Conservation (phyloP, 192 early-diverging fungal species). For the Geranomyces variabilis region DNA sequence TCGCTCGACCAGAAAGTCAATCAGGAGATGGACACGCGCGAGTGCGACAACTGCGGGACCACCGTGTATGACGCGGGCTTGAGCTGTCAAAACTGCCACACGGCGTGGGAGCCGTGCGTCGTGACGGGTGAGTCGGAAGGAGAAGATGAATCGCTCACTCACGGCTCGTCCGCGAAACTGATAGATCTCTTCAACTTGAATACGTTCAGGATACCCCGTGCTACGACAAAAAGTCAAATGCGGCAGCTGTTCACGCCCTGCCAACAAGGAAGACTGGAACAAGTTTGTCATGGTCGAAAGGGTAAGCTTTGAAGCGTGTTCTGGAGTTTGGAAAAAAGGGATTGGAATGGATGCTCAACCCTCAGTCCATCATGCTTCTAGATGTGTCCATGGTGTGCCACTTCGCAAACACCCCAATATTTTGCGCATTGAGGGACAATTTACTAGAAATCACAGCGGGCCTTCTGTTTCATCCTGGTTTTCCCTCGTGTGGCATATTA, state of each 20-base stretch:
- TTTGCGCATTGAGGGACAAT: slow-evolving; percentile 32
- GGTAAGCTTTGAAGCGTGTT: slow-evolving; percentile 22
- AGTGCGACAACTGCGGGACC: slow-evolving; percentile 62
- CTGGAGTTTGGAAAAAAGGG: not conserved
- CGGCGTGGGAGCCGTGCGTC: slow-evolving; percentile 54
- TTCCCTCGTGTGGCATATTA: no score
- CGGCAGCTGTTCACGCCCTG: slow-evolving; percentile 47
- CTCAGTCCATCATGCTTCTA: slow-evolving; percentile 15
- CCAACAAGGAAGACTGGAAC: slow-evolving; percentile 73
- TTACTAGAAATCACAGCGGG: no score
- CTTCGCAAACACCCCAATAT: slow-evolving; percentile 42
- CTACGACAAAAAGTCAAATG: slow-evolving; percentile 55
- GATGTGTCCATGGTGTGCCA: slow-evolving; percentile 61
- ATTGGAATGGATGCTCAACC: not conserved
- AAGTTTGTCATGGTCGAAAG: slow-evolving; percentile 63
- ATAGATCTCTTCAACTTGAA: no score
- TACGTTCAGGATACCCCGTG: slow-evolving; percentile 57
- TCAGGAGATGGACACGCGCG: slow-evolving; percentile 59
- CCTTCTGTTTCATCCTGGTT: no score
- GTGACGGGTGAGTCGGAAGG: slow-evolving; percentile 51
- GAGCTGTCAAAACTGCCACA: slow-evolving; percentile 52
- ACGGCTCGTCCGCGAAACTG: no score
- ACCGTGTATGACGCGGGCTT: slow-evolving; percentile 57
- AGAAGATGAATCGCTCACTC: not conserved
- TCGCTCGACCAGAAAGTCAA: slow-evolving; percentile 64